Conservation (phyloP, 345 rosid species). For the Gossypium mustelinum region DNA sequence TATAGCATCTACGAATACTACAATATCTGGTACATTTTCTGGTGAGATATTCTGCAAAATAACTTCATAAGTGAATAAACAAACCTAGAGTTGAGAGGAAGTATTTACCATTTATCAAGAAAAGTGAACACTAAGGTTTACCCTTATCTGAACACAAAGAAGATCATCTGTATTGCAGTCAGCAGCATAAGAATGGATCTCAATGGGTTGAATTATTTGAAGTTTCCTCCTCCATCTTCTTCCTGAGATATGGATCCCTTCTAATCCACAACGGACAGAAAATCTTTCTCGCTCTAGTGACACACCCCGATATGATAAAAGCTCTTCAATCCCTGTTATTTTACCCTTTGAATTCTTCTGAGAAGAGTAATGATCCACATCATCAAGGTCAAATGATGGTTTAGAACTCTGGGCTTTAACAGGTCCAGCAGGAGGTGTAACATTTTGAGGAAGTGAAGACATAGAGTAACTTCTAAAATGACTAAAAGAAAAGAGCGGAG, state of each 20-base stretch:
- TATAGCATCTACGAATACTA: slow-evolving; percentile 80
- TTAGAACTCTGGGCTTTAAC: slow-evolving; percentile 65
- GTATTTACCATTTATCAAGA: background rate
- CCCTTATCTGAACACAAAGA: slow-evolving; percentile 96
- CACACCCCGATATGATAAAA: slow-evolving; percentile 83
- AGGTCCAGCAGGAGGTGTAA: slow-evolving; percentile 50
- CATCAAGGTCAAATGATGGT: slow-evolving; percentile 70
- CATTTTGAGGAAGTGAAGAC: slow-evolving; percentile 90
- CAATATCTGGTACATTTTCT: slow-evolving; percentile 58
- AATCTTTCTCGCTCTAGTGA: slow-evolving; percentile 80
- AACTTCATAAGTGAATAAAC: slow-evolving; percentile 14
- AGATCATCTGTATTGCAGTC: slow-evolving; percentile 93
- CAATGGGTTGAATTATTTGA: slow-evolving; percentile 85
- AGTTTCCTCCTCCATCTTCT: slow-evolving; percentile 93
- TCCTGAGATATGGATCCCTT: slow-evolving; percentile 89
- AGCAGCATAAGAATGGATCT: slow-evolving; percentile 74
- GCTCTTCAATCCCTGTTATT: slow-evolving; percentile 51
- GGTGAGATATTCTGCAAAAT: slow-evolving; percentile 83
- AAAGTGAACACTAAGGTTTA: slow-evolving; percentile 12
- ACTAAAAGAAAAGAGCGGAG: slow-evolving; percentile 82
- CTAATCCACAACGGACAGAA: slow-evolving; percentile 91
- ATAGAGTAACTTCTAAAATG: slow-evolving; percentile 95
- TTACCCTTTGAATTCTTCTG: slow-evolving; percentile 43
- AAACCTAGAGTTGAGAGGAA: background rate
- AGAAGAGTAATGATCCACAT: slow-evolving; percentile 62